Percentiles rank a stretch among this genome's conserved stretches.
Conservation (phyloP, 805 yeast genomes). For the Zygoascus tannicola region DNA sequence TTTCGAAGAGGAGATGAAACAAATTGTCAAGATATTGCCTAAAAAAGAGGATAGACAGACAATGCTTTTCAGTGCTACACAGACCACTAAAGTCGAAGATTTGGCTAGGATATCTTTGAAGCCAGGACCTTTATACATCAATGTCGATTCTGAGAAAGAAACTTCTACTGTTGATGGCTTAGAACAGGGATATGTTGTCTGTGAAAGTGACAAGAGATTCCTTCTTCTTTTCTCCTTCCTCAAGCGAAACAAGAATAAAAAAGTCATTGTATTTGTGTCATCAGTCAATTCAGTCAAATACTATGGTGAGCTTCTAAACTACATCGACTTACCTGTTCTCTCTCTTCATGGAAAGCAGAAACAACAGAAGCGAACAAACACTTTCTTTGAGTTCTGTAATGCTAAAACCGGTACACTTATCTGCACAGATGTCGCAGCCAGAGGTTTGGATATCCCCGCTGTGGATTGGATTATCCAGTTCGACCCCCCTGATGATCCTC, state of each 20-base stretch:
- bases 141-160: conserved; percentile 76
- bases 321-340: conserved; percentile 92
- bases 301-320: conserved; percentile 88
- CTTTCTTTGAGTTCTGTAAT: conserved; percentile 95
- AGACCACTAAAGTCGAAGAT: conserved; percentile 97
- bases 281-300: conserved; percentile 96
- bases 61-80: conserved; percentile 98
- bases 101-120: conserved; percentile 92
- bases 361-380: conserved; percentile 96
- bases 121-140: conserved; percentile 87
- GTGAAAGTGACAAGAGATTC: conserved; percentile 93
- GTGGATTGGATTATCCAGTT: conserved; percentile 99
- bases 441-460: conserved; percentile 97
- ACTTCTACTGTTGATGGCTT: conserved; percentile 92
- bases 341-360: conserved; percentile 97
- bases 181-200: conserved; percentile 97
- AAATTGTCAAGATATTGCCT: conserved; percentile 88
- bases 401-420: conserved; percentile 88
- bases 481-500: conserved; percentile 99
- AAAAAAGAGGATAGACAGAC: conserved; percentile 79
- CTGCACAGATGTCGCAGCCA: conserved; percentile 98
- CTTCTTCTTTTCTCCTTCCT: conserved; percentile 82
- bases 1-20: conserved; percentile 98
- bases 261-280: conserved; percentile 88
- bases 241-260: conserved; percentile 77